These are phyloP conservation scores for Rhododendron ferrugineum DNA, from an alignment of 148 eudicot species.

Conservation along the genomic window DNA sequence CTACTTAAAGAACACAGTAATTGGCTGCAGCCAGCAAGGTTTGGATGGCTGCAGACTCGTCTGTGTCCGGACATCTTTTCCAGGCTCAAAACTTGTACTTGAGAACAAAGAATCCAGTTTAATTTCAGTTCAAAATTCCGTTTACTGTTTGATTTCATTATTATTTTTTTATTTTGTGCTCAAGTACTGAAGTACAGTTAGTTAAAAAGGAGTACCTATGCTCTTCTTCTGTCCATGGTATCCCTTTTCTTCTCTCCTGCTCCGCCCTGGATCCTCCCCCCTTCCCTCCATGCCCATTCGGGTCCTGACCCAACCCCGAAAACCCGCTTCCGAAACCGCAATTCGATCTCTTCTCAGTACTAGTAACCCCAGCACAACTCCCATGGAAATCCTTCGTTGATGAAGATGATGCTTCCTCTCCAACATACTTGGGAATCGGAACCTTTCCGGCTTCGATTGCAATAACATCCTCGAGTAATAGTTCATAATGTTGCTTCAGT, in stretches of 20 bases:
- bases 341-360: slow-evolving; percentile 16
- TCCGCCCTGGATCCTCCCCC: slow-evolving; percentile 48
- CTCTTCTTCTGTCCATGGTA: slow-evolving; percentile 94
- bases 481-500: slow-evolving; percentile 54
- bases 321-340: slow-evolving; percentile 34
- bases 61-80: not conserved
- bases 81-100: not conserved
- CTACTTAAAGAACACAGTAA: not conserved
- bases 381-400: slow-evolving; percentile 19
- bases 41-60: not conserved
- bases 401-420: slow-evolving; percentile 40
- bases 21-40: not conserved
- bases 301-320: slow-evolving; percentile 31
- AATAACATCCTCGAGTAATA: slow-evolving; percentile 54
- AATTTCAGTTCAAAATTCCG: not conserved
- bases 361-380: not conserved
- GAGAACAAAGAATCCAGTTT: not conserved
- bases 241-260: slow-evolving; percentile 77
- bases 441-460: slow-evolving; percentile 70
- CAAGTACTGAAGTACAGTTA: not conserved
- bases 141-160: not conserved
- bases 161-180: not conserved
- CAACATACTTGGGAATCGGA: slow-evolving; percentile 52
- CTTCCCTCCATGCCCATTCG: slow-evolving; percentile 32
- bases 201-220: slow-evolving; percentile 42